phyloP scores from a whole-genome alignment of 176 grass and related monocot genomes.

The Dendrocalamus sinicus region DNA sequence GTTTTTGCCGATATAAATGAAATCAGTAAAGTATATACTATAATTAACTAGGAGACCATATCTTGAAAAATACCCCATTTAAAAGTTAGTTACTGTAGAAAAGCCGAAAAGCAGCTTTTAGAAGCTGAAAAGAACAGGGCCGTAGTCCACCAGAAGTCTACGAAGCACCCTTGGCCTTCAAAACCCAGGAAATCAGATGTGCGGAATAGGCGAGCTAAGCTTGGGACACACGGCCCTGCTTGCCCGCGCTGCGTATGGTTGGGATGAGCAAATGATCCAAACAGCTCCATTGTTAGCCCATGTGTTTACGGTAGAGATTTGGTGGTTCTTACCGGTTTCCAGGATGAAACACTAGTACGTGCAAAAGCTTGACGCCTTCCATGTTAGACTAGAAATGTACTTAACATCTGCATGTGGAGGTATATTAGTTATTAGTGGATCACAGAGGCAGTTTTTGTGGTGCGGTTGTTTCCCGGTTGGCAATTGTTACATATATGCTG shows the following conservation, averaged over 20 bases:
- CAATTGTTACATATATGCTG: neutral
- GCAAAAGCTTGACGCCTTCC: neutral
- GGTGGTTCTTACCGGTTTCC: neutral
- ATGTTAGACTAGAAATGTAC: neutral
- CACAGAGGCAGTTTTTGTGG: neutral
- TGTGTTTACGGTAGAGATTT: neutral
- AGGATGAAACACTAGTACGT: neutral
- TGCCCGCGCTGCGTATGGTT: neutral
- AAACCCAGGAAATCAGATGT: neutral
- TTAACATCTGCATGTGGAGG: neutral
- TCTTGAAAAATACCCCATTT: too few species aligned
- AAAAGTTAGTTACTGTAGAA: too few species aligned
- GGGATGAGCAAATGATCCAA: neutral
- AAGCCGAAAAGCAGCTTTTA: too few species aligned
- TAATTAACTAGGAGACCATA: too few species aligned
- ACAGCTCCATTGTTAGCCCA: neutral
- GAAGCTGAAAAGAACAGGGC: too few species aligned
- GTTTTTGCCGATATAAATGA: too few species aligned
- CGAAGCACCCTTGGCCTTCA: neutral
- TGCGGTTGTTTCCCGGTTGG: neutral
- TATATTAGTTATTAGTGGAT: neutral
- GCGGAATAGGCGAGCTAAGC: neutral
- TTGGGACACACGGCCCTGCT: neutral
- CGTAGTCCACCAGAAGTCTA: neutral
- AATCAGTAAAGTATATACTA: too few species aligned